Conservation (phyloP, 305 asterid genomes). For the Fraxinus velutina region DNA sequence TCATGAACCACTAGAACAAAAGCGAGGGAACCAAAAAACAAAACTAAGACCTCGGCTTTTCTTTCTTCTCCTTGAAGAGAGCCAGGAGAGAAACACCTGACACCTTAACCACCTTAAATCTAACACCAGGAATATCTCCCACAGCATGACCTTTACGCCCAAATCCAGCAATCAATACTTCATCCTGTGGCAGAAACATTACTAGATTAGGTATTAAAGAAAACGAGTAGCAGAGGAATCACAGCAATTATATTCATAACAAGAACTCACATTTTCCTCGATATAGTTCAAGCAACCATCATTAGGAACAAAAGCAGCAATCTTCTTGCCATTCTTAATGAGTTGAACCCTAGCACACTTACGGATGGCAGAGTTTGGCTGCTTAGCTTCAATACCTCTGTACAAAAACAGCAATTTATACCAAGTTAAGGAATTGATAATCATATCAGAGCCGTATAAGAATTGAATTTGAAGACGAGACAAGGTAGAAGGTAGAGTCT, state of each 20-base stretch:
- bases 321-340: slow-evolving; percentile 58
- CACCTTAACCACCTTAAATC: slow-evolving; percentile 74
- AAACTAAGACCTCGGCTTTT: slow-evolving; percentile 58
- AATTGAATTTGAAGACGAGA: neutral
- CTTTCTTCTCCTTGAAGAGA: slow-evolving; percentile 67
- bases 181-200: slow-evolving; percentile 41
- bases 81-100: slow-evolving; percentile 66
- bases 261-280: slow-evolving; percentile 50
- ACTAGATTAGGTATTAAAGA: neutral
- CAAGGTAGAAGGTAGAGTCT: slow-evolving; percentile 3
- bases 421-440: neutral
- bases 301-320: slow-evolving; percentile 62
- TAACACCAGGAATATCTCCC: slow-evolving; percentile 72
- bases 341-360: slow-evolving; percentile 67
- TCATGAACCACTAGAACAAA: neutral
- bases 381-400: slow-evolving; percentile 68
- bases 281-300: slow-evolving; percentile 65
- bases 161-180: slow-evolving; percentile 74
- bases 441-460: neutral
- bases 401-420: neutral
- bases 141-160: slow-evolving; percentile 79
- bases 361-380: slow-evolving; percentile 67
- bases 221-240: neutral
- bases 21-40: neutral
- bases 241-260: neutral